phyloP scores from a whole-genome alignment of 345 rosid species.

The Rhizophora apiculata region DNA sequence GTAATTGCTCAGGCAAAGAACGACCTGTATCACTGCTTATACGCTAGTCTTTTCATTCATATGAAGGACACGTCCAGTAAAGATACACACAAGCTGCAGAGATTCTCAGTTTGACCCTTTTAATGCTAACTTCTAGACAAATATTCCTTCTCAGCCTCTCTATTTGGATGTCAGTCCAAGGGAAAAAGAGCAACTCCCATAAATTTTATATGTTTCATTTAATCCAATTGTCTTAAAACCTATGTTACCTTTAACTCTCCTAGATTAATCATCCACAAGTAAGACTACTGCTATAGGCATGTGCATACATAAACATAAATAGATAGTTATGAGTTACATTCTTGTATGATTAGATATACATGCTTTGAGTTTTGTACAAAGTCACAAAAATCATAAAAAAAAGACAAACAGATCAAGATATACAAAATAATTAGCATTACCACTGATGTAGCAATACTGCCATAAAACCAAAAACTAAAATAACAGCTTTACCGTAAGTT shows the following conservation, averaged over 20 bases:
- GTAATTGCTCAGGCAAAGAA: constrained; percentile 8
- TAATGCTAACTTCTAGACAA: constrained; percentile 28
- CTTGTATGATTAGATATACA: neutral
- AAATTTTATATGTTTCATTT: constrained; percentile 22
- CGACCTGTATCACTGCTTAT: constrained; percentile 6
- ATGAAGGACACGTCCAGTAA: constrained; percentile 9
- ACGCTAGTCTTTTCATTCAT: constrained; percentile 10
- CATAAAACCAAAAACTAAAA: neutral
- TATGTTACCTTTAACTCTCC: constrained; percentile 8
- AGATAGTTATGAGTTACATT: neutral
- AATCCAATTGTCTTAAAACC: constrained; percentile 2
- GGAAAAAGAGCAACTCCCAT: constrained; percentile 8
- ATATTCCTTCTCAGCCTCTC: constrained; percentile 28
- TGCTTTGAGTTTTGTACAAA: neutral
- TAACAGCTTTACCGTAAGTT: constrained; percentile 22
- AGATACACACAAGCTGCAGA: constrained; percentile 15
- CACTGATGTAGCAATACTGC: constrained; percentile 1
- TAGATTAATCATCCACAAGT: neutral
- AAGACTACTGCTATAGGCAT: neutral
- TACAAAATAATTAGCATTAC: constrained; percentile 1
- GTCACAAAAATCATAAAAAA: constrained; percentile 7
- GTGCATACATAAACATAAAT: neutral
- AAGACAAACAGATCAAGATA: neutral
- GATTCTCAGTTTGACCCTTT: constrained; percentile 29
- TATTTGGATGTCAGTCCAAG: constrained; percentile 27